These are phyloP conservation scores for Ligustrum vulgare DNA, from an alignment of 257 asterid genomes.

Conservation along the genomic window DNA sequence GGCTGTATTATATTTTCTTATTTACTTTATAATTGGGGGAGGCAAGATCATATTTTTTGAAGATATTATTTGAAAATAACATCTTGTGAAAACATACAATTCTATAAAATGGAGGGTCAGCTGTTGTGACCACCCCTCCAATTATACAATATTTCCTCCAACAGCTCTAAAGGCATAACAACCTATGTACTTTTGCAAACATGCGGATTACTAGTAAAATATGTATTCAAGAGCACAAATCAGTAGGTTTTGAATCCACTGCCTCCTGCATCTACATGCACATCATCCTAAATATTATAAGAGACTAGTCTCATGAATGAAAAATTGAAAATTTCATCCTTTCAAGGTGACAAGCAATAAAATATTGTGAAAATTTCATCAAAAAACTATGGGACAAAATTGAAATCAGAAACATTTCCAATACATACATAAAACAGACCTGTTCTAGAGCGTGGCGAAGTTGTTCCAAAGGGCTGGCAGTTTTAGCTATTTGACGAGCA, in stretches of 20 bases:
- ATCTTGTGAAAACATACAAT: background rate
- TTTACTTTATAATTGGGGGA: background rate
- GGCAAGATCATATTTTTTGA: background rate
- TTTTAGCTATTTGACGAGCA: constrained; percentile 70
- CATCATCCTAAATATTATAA: constrained; percentile 1
- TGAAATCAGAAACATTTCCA: constrained; percentile 2
- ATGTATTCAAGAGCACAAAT: background rate
- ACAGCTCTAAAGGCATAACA: background rate
- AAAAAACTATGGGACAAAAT: background rate
- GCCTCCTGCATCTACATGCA: background rate
- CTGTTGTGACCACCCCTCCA: background rate
- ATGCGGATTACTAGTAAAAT: background rate
- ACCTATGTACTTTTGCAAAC: background rate
- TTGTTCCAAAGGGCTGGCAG: constrained; percentile 80
- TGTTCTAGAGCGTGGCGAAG: constrained; percentile 69
- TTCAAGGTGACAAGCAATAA: background rate
- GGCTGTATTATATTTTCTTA: background rate
- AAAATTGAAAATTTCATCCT: background rate
- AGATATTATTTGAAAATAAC: background rate
- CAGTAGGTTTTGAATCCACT: background rate
- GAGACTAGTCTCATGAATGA: background rate
- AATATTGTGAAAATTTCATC: background rate
- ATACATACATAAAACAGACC: constrained; percentile 51
- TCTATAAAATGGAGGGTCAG: background rate
- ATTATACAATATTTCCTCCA: background rate